These are phyloP conservation scores for Colletotrichum spaethianum DNA, from an alignment of 2,329 filamentous ascomycete genomes.

Conservation along the genomic window DNA sequence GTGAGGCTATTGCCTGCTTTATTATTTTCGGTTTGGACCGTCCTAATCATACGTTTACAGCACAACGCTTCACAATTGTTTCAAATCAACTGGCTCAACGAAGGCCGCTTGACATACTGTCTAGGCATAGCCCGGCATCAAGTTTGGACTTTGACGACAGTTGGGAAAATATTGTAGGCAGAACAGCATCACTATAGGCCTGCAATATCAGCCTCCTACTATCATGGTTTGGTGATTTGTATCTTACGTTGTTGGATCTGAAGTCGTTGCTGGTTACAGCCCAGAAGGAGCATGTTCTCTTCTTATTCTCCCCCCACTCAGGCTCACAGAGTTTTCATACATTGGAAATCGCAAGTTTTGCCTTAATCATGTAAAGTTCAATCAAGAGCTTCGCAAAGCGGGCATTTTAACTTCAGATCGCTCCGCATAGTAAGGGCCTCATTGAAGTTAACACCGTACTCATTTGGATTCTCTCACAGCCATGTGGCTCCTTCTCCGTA, in stretches of 20 bases:
- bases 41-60: background rate
- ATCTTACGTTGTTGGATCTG: background rate
- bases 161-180: background rate
- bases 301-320: background rate
- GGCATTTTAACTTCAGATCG: fast-evolving
- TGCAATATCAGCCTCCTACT: background rate
- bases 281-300: background rate
- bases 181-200: background rate
- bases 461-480: background rate
- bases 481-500: background rate
- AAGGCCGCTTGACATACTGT: too few relatives aligned
- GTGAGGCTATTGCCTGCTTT: background rate
- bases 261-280: background rate
- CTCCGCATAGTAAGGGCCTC: background rate
- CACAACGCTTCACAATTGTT: too few relatives aligned
- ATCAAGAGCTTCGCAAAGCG: background rate
- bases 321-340: background rate
- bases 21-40: background rate
- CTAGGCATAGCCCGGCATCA: too few relatives aligned
- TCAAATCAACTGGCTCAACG: too few relatives aligned
- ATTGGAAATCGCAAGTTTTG: background rate
- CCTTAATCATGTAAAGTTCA: background rate
- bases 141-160: background rate
- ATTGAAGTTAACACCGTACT: background rate
- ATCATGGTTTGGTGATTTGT: too few relatives aligned